A percentile compares a stretch with the other conserved stretches of the same genome.
phyloP scores from a whole-genome alignment of 257 asterid species.

The Nicotiana tomentosiformis region DNA sequence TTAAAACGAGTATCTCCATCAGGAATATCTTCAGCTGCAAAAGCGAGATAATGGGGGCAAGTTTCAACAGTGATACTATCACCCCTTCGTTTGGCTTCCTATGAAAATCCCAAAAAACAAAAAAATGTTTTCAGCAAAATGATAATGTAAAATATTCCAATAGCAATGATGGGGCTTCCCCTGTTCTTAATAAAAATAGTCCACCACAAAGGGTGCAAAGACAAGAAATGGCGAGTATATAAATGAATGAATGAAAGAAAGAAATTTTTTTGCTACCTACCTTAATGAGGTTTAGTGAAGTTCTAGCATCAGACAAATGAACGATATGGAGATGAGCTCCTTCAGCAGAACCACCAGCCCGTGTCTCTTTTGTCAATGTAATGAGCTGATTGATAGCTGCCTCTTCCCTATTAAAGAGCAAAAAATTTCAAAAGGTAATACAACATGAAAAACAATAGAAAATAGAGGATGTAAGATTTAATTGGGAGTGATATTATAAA shows the following conservation, averaged over 20 bases:
- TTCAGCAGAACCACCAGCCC: slow-evolving; percentile 73
- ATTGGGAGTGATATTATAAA: background rate
- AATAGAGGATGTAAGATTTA: background rate
- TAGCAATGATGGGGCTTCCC: background rate
- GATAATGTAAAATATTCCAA: background rate
- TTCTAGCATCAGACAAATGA: slow-evolving; percentile 80
- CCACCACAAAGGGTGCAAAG: background rate
- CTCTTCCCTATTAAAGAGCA: slow-evolving; percentile 63
- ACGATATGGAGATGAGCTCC: slow-evolving; percentile 97
- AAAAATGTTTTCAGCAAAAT: background rate
- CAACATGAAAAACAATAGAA: background rate
- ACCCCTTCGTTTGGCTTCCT: slow-evolving; percentile 86
- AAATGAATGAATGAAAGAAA: background rate
- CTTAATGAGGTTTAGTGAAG: slow-evolving; percentile 78
- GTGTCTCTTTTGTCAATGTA: slow-evolving; percentile 50
- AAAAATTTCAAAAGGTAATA: background rate
- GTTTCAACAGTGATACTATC: slow-evolving; percentile 89
- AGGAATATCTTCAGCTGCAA: slow-evolving; percentile 86
- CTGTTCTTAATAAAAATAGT: background rate
- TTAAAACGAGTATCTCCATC: slow-evolving; percentile 97
- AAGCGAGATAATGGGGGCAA: slow-evolving; percentile 96
- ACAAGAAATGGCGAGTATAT: background rate
- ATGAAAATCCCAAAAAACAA: background rate
- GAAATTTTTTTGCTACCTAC: slow-evolving; percentile 39
- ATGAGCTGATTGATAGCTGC: slow-evolving; percentile 79